Evolutionary conservation across 106 monocot species (phyloP), one percentile per base, ranked within the genome.

Genomic region (Xerophyta viscosa): DNA sequence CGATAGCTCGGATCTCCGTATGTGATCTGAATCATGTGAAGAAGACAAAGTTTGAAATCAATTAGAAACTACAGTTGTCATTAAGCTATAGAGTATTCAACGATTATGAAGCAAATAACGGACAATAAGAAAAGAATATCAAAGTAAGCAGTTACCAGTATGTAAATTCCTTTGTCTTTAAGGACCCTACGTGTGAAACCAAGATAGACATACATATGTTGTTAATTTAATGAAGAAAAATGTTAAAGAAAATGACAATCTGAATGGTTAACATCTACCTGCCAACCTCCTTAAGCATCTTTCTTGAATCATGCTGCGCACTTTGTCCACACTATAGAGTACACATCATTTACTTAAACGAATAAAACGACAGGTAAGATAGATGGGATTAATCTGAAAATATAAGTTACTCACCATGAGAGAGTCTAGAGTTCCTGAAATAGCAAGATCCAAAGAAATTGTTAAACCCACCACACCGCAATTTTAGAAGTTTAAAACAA

Each of bases 1-100:
- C 88, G 62, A 67, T 81, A 88, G 48, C 64, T 96, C 46, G 94
- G 94, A 62, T 96, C 94, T 46, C 94, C 94, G 61, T 96, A 96
- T n/a, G 94, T 96, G 46, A 96, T 79, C 94, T 96, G 66, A 49
- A 76, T 17, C 43, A 27, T 21, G 3, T 13, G n/a, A n/a, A n/a
- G n/a, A n/a, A n/a, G n/a, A n/a, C n/a, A n/a, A n/a, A n/a, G n/a
- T n/a, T 6, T 33, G 33, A 33, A 33, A 33, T 33, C 33, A 33
- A 11, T 33, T 33, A 33, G 33, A 33, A 11, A 33, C 11, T 33
- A 11, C 33, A 33, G 33, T 11, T 33, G 7, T 11, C 5, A 6
- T 11, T 6, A 5, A 33, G 7, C 5, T 5, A 11, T 33, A 33
- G 33, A 33, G 11, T 6, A 6, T 5, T 11, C 11, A 33, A 6